A percentile compares a stretch with the other conserved stretches of the same genome.
These are phyloP conservation scores for Schoenoplectus triqueter DNA, from an alignment of 202 grass and related monocot genomes.

Conservation along the genomic window DNA sequence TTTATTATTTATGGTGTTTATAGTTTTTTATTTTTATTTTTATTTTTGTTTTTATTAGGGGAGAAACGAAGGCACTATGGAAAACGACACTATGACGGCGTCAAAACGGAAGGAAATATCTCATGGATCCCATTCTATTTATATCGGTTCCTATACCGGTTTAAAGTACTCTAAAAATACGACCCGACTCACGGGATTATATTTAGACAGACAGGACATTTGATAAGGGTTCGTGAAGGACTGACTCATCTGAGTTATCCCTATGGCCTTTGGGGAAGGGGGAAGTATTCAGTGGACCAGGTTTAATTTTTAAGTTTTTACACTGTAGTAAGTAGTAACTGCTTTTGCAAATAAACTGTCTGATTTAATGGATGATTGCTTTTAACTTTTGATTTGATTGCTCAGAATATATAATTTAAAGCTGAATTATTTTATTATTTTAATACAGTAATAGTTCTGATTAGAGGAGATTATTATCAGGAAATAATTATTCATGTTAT, in stretches of 20 bases:
- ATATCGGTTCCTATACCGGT: background rate
- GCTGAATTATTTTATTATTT: background rate
- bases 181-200: background rate
- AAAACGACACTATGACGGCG: slow-evolving; percentile 30
- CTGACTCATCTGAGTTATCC: slow-evolving; percentile 27
- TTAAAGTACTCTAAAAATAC: background rate
- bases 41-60: slow-evolving; percentile 19
- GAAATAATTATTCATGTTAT: background rate
- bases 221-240: slow-evolving; percentile 4
- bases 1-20: slow-evolving; percentile 5
- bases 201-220: background rate
- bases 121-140: background rate
- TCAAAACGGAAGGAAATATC: slow-evolving; percentile 18
- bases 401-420: no score
- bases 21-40: background rate
- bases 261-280: background rate
- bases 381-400: background rate
- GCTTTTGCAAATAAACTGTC: background rate
- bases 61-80: background rate
- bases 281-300: background rate
- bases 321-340: background rate
- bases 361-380: background rate
- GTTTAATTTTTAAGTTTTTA: slow-evolving; percentile 1
- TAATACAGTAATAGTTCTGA: background rate
- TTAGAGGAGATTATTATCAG: no score